Evolutionary conservation across 257 asterid species (phyloP), one percentile per base, ranked within the genome.

Genomic region (Salvia miltiorrhiza): DNA sequence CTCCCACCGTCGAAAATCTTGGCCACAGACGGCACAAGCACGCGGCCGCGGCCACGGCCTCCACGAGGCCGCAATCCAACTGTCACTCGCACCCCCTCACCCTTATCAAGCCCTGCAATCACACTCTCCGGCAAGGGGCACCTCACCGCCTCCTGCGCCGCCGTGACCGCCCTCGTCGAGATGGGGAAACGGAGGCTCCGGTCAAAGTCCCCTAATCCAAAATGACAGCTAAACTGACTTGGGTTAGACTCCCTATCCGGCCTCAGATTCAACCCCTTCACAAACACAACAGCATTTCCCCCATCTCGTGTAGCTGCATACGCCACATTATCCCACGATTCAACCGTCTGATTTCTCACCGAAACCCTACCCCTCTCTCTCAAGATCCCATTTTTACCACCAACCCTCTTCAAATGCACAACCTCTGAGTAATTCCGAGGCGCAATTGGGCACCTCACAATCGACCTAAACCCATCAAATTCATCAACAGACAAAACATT

Each of bases 61-160:
- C 60, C 55, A 45, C 41, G 90, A 53, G 62, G 60, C 62, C 57
- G 77, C 62, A 79, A 49, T 48, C 98, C 92, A 7, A 93, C 63
- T 0, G 97, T 81, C 7, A 88, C 90, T 11, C 80, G 87, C 47
- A 88, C 63, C 1, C 91, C 96, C 60, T 54, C 73, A 21, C 86
- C 87, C 85, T 84, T 80, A 70, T 60, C 86, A 4, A 81, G 94
- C 3, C 20, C 73, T 0, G 61, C 35, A 57, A 76, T 41, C 49
- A 92, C 73, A 52, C 83, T 87, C 67, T 48, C 75, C 1, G 98
- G 98, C 76, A 93, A 79, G 0, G 64, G 75, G 72, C 98, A 93
- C 73, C 98, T 84, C 56, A 88, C 89, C 43, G 88, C 89, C 65
- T 93, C 98, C 35, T 93, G 98, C 13, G 98, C 97, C 12, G 95